Base-by-base conservation (phyloP, 768 basidiomycete genomes). In the Tulasnella sp. region DNA sequence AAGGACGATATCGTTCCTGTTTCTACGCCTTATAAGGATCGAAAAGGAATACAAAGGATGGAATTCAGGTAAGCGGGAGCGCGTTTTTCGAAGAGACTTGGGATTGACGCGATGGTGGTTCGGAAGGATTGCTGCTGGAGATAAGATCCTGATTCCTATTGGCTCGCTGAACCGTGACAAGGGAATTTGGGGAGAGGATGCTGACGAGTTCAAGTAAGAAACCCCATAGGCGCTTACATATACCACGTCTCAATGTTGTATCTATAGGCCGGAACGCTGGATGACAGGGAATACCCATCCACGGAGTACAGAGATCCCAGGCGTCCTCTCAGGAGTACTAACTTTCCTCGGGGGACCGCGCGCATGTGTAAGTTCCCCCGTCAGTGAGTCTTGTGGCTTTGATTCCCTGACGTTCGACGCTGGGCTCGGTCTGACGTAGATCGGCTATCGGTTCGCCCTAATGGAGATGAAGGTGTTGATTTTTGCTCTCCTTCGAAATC, bases 321-420 rank as follows among this genome's bases (percentile, higher is more conserved):
- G 92, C 8, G 87, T 93, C 0, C 92, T 89, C 89, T 88, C 89
- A 11, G 89, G 92, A 82, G 83, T 90, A 81, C 83, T 93, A 48
- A 88, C 90, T 0, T 94, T 94, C 87, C 82, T 92, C 2, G 91
- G 91, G 46, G 93, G 93, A 7, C 90, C 91, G 20, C 88, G 89
- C 28, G 88, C 91, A 0, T 94, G 92, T 81, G 78, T 79, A 72
- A 18, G 78, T 79, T 6, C 24, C 8, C 34, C 22, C 14, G 93
- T 93, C 48, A 92, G 86, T 89, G 90, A n/a, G 34, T 42, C 20
- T 42, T 28, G 74, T 0, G 11, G 28, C 37, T 12, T 60, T 9
- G 31, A 28, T 37, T 7, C 64, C 31, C 64, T 69, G 28, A 69
- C 28, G 11, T 20, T 69, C 6, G n/a, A n/a, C 34, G 64, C 12